Conservation (phyloP, 768 basidiomycete genomes). For the Amanita jacksonii region DNA sequence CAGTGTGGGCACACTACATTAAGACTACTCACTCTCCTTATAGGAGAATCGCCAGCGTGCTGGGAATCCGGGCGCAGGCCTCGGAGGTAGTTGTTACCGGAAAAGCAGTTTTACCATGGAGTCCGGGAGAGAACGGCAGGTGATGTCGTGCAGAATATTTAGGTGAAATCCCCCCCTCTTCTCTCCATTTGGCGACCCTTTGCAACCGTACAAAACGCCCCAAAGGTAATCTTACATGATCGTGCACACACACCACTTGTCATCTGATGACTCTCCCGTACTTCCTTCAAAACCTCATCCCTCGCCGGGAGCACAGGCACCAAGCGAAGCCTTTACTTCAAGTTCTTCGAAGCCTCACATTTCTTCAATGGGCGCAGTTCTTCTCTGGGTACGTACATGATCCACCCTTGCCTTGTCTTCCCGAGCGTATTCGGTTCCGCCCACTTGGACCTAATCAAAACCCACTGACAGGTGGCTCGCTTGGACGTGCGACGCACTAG, state of each 20-base stretch:
- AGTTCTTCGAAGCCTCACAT: constrained; percentile 33
- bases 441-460: constrained; percentile 4
- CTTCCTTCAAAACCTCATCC: constrained; percentile 34
- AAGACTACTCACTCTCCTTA: no score
- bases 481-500: constrained; percentile 21
- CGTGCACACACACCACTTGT: neutral
- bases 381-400: constrained; percentile 41
- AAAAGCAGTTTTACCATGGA: no score
- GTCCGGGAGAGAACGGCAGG: no score
- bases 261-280: constrained; percentile 33
- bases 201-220: neutral
- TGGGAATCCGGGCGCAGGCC: no score
- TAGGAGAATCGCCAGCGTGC: no score
- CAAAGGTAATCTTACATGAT: neutral
- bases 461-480: constrained; percentile 24
- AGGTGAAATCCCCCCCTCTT: no score
- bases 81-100: no score
- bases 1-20: no score
- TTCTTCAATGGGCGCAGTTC: constrained; percentile 47
- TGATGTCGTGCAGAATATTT: no score
- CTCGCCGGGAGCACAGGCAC: constrained; percentile 26
- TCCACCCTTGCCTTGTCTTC: neutral
- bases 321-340: constrained; percentile 29
- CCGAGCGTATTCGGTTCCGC: neutral
- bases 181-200: no score